Evolutionary conservation across 192 early-diverging fungal species (phyloP), one percentile per base, ranked within the genome.

Genomic region (Backusella psychrophila): DNA sequence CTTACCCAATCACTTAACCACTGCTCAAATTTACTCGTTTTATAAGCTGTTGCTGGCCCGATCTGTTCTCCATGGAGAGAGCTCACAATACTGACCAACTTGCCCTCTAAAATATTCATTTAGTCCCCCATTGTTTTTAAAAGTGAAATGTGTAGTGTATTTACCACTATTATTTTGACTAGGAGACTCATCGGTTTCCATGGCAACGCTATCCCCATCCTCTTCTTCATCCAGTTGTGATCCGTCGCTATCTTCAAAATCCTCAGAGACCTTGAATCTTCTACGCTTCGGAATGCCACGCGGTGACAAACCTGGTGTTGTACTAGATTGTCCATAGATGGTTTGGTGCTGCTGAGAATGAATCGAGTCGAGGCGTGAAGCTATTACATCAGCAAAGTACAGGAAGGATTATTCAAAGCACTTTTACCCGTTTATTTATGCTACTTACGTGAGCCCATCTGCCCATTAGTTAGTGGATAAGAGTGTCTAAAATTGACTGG

Each of bases 401-500:
- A 33, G 33, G 33, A 33, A 3, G 33, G 33, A 2, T 33, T 33
- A 33, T 33, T 33, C 33, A 33, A 33, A 33, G 33, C 33, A 33
- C 33, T 33, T 33, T 33, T 33, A 33, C 33, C 19, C 11, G 14
- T 15, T 29, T 12, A 26, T 14, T 53, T 21, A 53, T 26, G 9
- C 7, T 59, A 59, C 53, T 26, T 59, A 59, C 53, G 11, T 6
- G 21, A 11, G 11, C n/a, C 19, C 3, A 7, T 21, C 4, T 53
- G 49, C 21, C 5, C 53, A 23, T 59, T 63, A 14, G 26, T 49
- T 6, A 72, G 17, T 15, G 70, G 70, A 26, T 72, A 72, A 42
- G 70, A 41, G 29, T 72, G 70, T 31, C 70, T 39, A 46, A 72
- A 72, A 31, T 72, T 72, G 17, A 72, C 41, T 19, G 70, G 70